These are phyloP conservation scores for Magnaporthales sp. DNA, from an alignment of 2,329 filamentous ascomycete species.

Conservation along the genomic window DNA sequence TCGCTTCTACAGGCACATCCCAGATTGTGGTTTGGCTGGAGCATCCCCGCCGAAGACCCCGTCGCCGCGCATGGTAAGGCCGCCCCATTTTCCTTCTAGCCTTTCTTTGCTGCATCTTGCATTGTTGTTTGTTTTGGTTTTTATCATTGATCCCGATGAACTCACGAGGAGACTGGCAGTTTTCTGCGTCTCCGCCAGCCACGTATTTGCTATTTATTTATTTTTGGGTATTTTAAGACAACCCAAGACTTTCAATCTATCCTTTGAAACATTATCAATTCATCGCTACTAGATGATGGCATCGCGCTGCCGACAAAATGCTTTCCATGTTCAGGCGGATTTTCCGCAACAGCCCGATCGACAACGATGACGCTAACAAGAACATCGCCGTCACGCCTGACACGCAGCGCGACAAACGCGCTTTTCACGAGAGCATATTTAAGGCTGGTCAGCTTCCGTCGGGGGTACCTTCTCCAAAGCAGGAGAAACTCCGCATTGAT, in stretches of 20 bases:
- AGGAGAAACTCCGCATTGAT: neutral
- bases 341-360: neutral
- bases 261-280: neutral
- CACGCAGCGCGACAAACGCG: neutral
- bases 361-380: neutral
- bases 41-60: neutral
- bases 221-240: neutral
- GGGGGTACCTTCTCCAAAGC: neutral
- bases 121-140: neutral
- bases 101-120: neutral
- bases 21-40: neutral
- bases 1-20: neutral
- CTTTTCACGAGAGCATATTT: slow-evolving; percentile 1
- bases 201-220: neutral
- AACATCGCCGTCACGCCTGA: neutral
- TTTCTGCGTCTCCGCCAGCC: neutral
- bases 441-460: neutral
- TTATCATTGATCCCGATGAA: neutral
- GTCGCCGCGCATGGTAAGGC: neutral
- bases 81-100: neutral
- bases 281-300: neutral
- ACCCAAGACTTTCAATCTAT: neutral
- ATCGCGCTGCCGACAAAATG: neutral
- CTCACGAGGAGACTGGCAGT: neutral
- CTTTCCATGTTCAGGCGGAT: neutral